These are phyloP conservation scores for Pyrus communis DNA, from an alignment of 306 rosid genomes.

Conservation along the genomic window DNA sequence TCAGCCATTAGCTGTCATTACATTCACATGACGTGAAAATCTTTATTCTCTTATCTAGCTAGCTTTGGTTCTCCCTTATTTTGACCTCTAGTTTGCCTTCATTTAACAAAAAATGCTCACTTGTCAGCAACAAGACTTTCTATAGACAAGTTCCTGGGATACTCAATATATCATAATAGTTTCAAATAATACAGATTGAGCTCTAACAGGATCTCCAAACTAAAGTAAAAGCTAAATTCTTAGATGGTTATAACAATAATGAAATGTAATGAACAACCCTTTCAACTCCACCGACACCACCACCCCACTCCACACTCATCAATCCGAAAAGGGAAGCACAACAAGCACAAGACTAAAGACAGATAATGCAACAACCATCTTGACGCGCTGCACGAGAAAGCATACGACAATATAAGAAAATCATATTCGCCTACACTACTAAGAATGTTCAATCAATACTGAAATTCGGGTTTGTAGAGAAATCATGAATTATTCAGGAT, in stretches of 20 bases:
- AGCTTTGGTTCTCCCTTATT: neutral
- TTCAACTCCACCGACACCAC: neutral
- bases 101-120: neutral
- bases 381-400: neutral
- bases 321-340: neutral
- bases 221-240: neutral
- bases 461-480: neutral
- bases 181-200: neutral
- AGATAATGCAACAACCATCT: neutral
- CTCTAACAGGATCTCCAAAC: neutral
- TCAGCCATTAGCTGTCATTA: slow-evolving; percentile 9
- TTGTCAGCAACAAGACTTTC: neutral
- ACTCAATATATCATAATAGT: neutral
- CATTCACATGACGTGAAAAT: neutral
- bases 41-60: neutral
- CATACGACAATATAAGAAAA: neutral
- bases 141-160: neutral
- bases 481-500: neutral
- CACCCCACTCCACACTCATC: neutral
- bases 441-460: neutral
- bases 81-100: neutral
- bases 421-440: neutral
- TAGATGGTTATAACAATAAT: neutral
- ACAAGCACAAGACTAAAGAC: neutral
- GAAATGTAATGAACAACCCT: neutral